Evolutionary conservation across 2,329 filamentous ascomycete genomes (phyloP).

Genomic region (Trichoderma arundinaceum): DNA sequence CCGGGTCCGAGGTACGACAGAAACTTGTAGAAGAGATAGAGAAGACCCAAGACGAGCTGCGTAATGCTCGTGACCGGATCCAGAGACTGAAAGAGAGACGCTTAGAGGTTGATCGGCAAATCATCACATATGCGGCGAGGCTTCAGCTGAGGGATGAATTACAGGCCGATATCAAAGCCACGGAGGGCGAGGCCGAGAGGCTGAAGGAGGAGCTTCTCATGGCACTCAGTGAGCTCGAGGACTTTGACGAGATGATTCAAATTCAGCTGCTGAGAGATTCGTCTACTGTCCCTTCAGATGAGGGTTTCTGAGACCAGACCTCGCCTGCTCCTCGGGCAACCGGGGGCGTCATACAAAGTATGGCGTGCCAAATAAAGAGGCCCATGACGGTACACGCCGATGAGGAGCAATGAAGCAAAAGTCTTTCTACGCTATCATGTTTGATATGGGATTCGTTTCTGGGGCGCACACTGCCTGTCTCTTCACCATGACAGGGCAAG

Average conservation of each 20-base stretch:
- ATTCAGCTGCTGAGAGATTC: not conserved
- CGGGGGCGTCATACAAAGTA: not conserved
- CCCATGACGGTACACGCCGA: not conserved
- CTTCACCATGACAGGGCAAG: too few species aligned
- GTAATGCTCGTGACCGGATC: not conserved
- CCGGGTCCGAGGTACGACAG: conserved; percentile 9
- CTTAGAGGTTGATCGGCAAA: conserved; percentile 1
- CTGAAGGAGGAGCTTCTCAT: conserved; percentile 7
- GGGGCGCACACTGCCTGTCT: too few species aligned
- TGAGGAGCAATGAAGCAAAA: too few species aligned
- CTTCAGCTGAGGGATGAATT: not conserved
- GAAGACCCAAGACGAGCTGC: not conserved
- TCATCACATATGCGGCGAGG: conserved; percentile 8
- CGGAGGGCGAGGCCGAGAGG: conserved; percentile 3
- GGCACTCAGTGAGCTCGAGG: conserved; percentile 4
- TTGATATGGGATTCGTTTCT: too few species aligned
- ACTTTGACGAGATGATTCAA: not conserved
- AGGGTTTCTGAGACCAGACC: not conserved
- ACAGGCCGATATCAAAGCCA: not conserved
- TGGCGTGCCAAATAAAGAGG: not conserved
- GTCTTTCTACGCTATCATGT: not conserved
- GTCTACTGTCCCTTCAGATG: not conserved
- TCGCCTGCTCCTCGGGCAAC: too few species aligned
- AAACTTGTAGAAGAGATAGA: not conserved
- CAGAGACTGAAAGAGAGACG: not conserved